A percentile compares a stretch with the other conserved stretches of the same genome.
Conservation (phyloP, 768 basidiomycete genomes). For the Kondoa subrosea region DNA sequence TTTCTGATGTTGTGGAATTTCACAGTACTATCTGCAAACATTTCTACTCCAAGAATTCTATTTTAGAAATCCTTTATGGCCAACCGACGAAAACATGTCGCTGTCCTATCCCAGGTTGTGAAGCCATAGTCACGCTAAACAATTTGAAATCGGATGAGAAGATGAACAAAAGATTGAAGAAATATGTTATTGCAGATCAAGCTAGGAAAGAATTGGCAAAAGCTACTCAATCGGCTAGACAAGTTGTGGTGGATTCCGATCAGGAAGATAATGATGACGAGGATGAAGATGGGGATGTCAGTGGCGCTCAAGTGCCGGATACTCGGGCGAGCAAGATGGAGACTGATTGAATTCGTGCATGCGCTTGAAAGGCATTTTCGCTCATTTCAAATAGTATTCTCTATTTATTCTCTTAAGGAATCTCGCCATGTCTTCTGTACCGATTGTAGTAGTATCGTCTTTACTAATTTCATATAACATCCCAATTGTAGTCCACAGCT, state of each 20-base stretch:
- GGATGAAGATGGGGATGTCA: background rate
- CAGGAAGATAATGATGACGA: background rate
- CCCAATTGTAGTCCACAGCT: too few relatives aligned
- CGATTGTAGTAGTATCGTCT: too few relatives aligned
- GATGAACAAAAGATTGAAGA: background rate
- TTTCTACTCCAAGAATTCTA: slow-evolving; percentile 46
- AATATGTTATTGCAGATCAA: background rate
- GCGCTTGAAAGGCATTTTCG: too few relatives aligned
- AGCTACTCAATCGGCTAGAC: background rate
- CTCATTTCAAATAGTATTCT: too few relatives aligned
- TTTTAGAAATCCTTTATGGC: slow-evolving; percentile 15
- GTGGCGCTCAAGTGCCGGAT: background rate
- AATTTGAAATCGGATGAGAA: background rate
- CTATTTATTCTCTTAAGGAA: too few relatives aligned
- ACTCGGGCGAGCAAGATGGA: background rate
- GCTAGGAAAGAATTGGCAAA: background rate
- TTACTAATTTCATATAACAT: too few relatives aligned
- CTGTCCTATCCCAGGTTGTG: slow-evolving; percentile 1
- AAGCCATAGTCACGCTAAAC: background rate
- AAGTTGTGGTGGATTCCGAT: background rate
- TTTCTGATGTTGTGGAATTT: slow-evolving; percentile 10
- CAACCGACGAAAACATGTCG: background rate
- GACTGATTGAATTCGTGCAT: background rate
- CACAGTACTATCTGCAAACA: slow-evolving; percentile 55
- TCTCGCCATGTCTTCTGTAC: too few relatives aligned